phyloP scores from a whole-genome alignment of 2,329 filamentous ascomycete genomes.

The Ascocoryne sarcoides region DNA sequence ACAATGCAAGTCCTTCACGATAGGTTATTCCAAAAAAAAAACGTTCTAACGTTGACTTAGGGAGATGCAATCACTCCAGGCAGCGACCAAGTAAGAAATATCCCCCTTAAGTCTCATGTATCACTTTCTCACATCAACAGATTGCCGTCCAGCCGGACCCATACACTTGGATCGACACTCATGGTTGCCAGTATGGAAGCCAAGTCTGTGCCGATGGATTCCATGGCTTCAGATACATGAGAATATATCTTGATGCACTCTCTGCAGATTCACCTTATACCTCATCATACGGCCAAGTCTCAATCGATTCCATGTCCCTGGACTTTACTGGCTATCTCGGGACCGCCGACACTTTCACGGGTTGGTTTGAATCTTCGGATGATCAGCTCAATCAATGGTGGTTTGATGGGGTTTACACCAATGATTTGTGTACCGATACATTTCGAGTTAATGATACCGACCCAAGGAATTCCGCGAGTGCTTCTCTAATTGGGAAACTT shows the following conservation, averaged over 20 bases:
- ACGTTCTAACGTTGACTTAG: not conserved
- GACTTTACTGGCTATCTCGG: slow-evolving; percentile 38
- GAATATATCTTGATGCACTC: slow-evolving; percentile 38
- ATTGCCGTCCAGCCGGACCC: slow-evolving; percentile 35
- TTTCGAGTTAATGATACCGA: slow-evolving; percentile 42
- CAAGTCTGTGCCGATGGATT: slow-evolving; percentile 43
- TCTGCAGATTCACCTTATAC: slow-evolving; percentile 37
- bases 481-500: slow-evolving; percentile 36
- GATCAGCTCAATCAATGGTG: slow-evolving; percentile 41
- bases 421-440: slow-evolving; percentile 38
- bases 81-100: slow-evolving; percentile 36
- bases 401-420: slow-evolving; percentile 45
- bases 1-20: slow-evolving; percentile 32
- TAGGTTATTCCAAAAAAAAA: not conserved
- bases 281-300: slow-evolving; percentile 33
- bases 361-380: slow-evolving; percentile 45
- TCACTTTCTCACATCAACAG: slow-evolving; percentile 25
- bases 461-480: slow-evolving; percentile 36
- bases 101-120: no score
- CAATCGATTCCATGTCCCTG: slow-evolving; percentile 35
- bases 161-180: slow-evolving; percentile 38
- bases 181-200: slow-evolving; percentile 35
- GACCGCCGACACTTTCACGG: slow-evolving; percentile 39
- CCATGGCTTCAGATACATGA: slow-evolving; percentile 45
- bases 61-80: slow-evolving; percentile 35